These are phyloP conservation scores for Sporothrix brunneoviolacea DNA, from an alignment of 2,329 filamentous ascomycete genomes.

Conservation along the genomic window DNA sequence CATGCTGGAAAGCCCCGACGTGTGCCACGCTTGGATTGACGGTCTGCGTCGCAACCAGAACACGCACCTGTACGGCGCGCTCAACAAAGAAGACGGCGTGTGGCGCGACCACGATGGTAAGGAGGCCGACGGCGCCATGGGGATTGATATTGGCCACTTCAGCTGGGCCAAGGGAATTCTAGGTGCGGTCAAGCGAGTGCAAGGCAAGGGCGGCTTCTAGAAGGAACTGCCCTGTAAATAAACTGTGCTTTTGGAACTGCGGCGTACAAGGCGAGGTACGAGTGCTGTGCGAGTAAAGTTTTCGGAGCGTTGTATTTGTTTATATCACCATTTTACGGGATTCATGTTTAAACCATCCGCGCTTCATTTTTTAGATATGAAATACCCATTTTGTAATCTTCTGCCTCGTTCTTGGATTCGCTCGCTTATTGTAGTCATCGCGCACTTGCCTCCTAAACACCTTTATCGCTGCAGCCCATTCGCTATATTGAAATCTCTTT, in stretches of 20 bases:
- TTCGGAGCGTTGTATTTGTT: too few species aligned
- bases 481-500: too few species aligned
- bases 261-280: too few species aligned
- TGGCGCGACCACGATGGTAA: slow-evolving; percentile 51
- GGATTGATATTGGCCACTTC: slow-evolving; percentile 47
- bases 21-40: slow-evolving; percentile 59
- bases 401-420: too few species aligned
- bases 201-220: slow-evolving; percentile 49
- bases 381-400: too few species aligned
- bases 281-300: too few species aligned
- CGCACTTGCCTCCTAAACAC: too few species aligned
- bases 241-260: neutral
- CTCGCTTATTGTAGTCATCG: too few species aligned
- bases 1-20: slow-evolving; percentile 57
- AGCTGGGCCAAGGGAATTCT: slow-evolving; percentile 52
- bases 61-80: slow-evolving; percentile 51
- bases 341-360: too few species aligned
- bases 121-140: slow-evolving; percentile 43
- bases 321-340: too few species aligned
- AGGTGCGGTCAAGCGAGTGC: slow-evolving; percentile 51
- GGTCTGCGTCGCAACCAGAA: slow-evolving; percentile 52
- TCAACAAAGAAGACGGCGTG: slow-evolving; percentile 48
- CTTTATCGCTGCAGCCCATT: too few species aligned
- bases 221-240: neutral
- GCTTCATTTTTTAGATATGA: too few species aligned